Evolutionary conservation across 352 stramenopile species (phyloP), one percentile per base, ranked within the genome.

Genomic region (Globisporangium emineosum): DNA sequence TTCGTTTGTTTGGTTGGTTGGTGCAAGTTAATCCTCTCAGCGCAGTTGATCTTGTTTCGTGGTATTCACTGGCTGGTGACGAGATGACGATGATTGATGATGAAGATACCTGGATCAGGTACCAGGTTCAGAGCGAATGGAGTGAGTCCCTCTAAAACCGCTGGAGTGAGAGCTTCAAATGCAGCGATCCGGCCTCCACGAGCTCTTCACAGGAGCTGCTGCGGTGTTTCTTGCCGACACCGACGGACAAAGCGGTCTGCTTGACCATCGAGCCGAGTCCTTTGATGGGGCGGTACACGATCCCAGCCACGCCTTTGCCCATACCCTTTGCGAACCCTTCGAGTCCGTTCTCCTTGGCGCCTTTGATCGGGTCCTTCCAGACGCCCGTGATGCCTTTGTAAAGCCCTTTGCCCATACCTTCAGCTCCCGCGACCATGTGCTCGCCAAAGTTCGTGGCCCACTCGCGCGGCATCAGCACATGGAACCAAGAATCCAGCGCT

Each of bases 371-470:
- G 42, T 93, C 83, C 50, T 89, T 91, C 76, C 83, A 90, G 6
- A 93, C 75, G 25, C 83, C 83, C 0, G 79, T 92, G 64, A 92
- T 88, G 35, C 85, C 85, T 5, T 75, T 75, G 52, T 88, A 91
- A 49, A 93, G 65, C 15, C 84, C 84, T 49, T 88, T 89, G 32
- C 76, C 76, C 21, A 91, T 53, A 4, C 83, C 83, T 70, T 91
- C 83, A 54, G 79, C 85, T 0, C 79, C 85, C 3, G 83, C 85
- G 17, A 91, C 76, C 76, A 93, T 83, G 79, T 93, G 85, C 59
- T 91, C 85, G 35, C 85, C 81, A 68, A 91, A 91, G 70, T 91
- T 92, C 6, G 64, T 70, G 1, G 84, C 80, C 84, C 84, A 93
- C 61, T 88, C 84, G 15, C 70, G 71, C 5, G 82, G 75, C 84